Conservation (phyloP, 352 stramenopile genomes). For the Pythium aristosporum region DNA sequence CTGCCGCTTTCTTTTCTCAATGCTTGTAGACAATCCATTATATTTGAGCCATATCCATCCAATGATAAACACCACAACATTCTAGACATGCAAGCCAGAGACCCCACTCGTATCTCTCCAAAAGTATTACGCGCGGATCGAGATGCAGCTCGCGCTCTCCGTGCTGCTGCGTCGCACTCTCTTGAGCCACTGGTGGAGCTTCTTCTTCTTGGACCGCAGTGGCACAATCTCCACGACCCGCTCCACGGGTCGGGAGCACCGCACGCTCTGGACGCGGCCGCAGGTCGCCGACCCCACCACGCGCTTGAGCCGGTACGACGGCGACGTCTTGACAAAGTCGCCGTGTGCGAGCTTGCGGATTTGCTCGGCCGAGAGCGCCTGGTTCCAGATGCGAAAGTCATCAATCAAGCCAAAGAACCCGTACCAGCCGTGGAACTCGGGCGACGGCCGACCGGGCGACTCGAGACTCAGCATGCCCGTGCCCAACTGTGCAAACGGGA, state of each 20-base stretch:
- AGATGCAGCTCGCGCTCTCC: conserved; percentile 23
- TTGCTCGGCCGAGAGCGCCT: conserved; percentile 20
- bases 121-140: conserved; percentile 14
- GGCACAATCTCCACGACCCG: conserved; percentile 23
- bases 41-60: not conserved
- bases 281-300: conserved; percentile 2
- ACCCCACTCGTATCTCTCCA: not conserved
- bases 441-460: conserved; percentile 38
- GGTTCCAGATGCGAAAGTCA: conserved; percentile 56
- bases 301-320: conserved; percentile 22
- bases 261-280: conserved; percentile 19
- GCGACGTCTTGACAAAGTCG: conserved; percentile 19
- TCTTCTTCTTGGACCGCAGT: conserved; percentile 13
- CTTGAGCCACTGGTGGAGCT: conserved; percentile 25
- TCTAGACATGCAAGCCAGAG: not conserved
- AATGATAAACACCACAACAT: not conserved
- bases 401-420: conserved; percentile 63
- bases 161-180: conserved; percentile 19
- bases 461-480: conserved; percentile 52
- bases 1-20: not conserved
- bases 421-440: conserved; percentile 65
- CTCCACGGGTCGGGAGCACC: conserved; percentile 21
- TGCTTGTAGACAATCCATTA: too few species aligned
- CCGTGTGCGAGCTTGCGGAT: conserved; percentile 18
- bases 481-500: conserved; percentile 52